Percentiles rank a stretch among this genome's conserved stretches.
phyloP scores from a whole-genome alignment of 345 rosid genomes.

The Populus nigra region DNA sequence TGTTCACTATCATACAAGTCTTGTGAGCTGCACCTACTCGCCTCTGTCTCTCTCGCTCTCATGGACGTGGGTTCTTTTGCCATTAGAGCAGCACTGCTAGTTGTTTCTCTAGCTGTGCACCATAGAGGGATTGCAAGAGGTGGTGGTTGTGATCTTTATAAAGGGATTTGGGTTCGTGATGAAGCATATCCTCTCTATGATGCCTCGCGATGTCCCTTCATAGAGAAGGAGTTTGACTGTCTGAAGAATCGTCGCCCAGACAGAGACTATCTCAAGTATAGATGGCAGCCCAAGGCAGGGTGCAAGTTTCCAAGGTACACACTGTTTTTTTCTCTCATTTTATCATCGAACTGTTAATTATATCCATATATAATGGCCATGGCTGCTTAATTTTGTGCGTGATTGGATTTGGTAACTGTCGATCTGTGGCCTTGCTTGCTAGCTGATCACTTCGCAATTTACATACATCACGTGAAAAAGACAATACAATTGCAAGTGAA shows the following conservation, averaged over 20 bases:
- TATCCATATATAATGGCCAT: too few species aligned
- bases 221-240: slow-evolving; percentile 45
- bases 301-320: slow-evolving; percentile 48
- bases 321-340: background rate
- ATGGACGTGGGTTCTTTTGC: background rate
- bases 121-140: background rate
- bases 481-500: background rate
- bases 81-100: background rate
- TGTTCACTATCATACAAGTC: background rate
- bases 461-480: background rate
- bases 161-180: slow-evolving; percentile 48
- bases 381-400: background rate
- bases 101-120: background rate
- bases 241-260: slow-evolving; percentile 46
- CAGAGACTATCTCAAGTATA: slow-evolving; percentile 38
- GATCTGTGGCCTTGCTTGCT: too few species aligned
- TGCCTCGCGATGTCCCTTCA: slow-evolving; percentile 42
- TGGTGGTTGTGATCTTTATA: slow-evolving; percentile 29
- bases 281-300: slow-evolving; percentile 44
- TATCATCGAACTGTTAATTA: background rate
- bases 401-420: background rate
- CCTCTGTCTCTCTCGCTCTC: background rate
- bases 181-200: slow-evolving; percentile 35
- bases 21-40: background rate
- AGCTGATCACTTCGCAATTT: background rate